Percentiles rank a stretch among this genome's conserved stretches.
phyloP scores from a whole-genome alignment of 768 basidiomycete genomes.

The Pleurotus sapidus region DNA sequence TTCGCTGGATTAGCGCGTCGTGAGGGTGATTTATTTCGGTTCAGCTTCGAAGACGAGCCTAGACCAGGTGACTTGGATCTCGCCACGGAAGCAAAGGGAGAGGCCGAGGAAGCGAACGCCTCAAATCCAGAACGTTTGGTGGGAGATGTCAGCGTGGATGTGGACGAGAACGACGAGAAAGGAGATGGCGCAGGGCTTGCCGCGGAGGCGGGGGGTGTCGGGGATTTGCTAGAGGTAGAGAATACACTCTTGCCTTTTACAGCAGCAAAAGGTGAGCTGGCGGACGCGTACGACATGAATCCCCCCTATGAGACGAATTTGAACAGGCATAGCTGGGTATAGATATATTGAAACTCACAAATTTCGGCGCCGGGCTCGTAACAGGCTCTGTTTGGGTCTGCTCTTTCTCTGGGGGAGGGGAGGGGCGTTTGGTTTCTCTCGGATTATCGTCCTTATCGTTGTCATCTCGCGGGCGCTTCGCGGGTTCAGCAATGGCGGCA shows the following conservation, averaged over 20 bases:
- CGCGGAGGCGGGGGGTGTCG: constrained; percentile 23
- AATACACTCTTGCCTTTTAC: constrained; percentile 69
- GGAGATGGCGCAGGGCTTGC: constrained; percentile 24
- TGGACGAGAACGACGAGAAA: constrained; percentile 23
- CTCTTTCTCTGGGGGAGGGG: constrained; percentile 65
- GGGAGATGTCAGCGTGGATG: constrained; percentile 22
- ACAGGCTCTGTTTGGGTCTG: constrained; percentile 27
- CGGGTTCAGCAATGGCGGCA: constrained; percentile 30
- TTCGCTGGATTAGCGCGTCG: constrained; percentile 40
- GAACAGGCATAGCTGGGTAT: constrained; percentile 5
- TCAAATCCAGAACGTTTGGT: constrained; percentile 55
- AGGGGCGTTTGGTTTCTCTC: constrained; percentile 53
- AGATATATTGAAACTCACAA: constrained; percentile 35
- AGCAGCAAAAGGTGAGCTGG: constrained; percentile 69
- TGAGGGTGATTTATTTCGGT: constrained; percentile 54
- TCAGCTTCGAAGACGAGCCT: constrained; percentile 37
- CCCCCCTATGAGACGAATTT: constrained; percentile 44
- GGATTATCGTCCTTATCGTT: constrained; percentile 62
- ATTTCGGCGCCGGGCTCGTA: constrained; percentile 36
- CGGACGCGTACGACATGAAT: constrained; percentile 79
- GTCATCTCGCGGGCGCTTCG: constrained; percentile 64
- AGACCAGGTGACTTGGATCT: constrained; percentile 56
- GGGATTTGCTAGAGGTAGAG: constrained; percentile 21
- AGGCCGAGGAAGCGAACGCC: constrained; percentile 48
- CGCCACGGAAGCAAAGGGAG: constrained; percentile 47